These are phyloP conservation scores for Hortiboletus flavorubellus DNA, from an alignment of 768 basidiomycete species.

Conservation along the genomic window DNA sequence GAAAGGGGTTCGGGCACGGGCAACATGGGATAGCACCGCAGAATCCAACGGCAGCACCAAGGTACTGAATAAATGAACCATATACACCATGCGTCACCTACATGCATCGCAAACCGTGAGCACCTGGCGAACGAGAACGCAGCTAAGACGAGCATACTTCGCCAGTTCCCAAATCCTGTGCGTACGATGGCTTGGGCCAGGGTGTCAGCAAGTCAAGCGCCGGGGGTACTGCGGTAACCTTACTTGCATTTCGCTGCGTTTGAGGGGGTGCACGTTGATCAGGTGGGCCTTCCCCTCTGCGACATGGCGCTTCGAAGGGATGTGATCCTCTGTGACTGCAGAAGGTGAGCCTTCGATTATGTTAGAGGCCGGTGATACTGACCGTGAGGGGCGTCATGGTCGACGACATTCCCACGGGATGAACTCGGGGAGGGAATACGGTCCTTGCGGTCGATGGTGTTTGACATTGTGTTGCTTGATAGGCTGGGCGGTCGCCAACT, in stretches of 20 bases:
- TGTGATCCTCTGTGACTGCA: constrained; percentile 63
- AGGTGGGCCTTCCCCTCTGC: constrained; percentile 38
- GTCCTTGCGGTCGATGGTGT: constrained; percentile 47
- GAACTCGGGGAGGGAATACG: constrained; percentile 41
- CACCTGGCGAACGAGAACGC: not conserved
- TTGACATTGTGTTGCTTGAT: constrained; percentile 22
- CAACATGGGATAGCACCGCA: constrained; percentile 79
- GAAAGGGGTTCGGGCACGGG: constrained; percentile 82
- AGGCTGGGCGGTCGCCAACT: not conserved
- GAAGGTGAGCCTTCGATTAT: constrained; percentile 12
- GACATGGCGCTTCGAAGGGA: constrained; percentile 32
- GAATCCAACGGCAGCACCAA: constrained; percentile 67
- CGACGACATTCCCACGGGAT: constrained; percentile 62
- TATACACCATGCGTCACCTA: constrained; percentile 83
- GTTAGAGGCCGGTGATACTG: constrained; percentile 18
- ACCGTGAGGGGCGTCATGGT: constrained; percentile 69
- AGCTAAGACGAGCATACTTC: constrained; percentile 37
- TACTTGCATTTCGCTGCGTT: constrained; percentile 85
- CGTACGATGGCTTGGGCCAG: constrained; percentile 71
- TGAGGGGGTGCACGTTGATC: constrained; percentile 83
- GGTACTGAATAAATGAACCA: constrained; percentile 70
- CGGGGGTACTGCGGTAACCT: constrained; percentile 7
- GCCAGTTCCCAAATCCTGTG: constrained; percentile 78
- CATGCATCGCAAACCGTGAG: not conserved
- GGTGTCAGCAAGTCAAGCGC: constrained; percentile 4